These are phyloP conservation scores for Daphne laureola DNA, from an alignment of 441 rosid genomes.

Conservation along the genomic window DNA sequence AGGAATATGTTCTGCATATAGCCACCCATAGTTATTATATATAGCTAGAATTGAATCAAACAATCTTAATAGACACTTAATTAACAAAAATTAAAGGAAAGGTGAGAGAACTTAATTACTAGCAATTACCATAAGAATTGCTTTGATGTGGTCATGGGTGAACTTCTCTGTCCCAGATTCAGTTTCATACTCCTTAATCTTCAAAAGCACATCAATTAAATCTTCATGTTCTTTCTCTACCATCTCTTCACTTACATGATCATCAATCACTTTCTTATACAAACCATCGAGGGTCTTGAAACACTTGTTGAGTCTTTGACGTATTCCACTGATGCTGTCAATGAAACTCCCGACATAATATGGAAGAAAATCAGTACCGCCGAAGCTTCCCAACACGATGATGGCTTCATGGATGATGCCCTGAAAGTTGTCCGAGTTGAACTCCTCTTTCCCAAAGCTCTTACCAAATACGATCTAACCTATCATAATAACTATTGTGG, in stretches of 20 bases:
- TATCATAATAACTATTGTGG: no score
- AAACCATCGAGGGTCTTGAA: constrained; percentile 2
- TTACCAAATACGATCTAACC: not conserved
- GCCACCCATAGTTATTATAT: no score
- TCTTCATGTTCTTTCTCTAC: not conserved
- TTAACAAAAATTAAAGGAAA: no score
- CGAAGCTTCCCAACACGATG: not conserved
- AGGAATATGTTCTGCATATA: no score
- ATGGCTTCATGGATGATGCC: constrained; percentile 2
- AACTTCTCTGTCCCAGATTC: not conserved
- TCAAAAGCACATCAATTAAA: not conserved
- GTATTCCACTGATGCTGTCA: not conserved
- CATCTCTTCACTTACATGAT: not conserved
- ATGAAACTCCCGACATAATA: not conserved
- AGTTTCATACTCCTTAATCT: not conserved
- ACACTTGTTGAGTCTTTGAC: not conserved
- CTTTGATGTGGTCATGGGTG: constrained; percentile 2
- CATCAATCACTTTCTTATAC: not conserved
- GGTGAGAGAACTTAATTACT: no score
- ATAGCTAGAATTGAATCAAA: no score
- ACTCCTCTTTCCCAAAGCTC: not conserved
- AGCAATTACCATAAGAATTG: constrained; percentile 1
- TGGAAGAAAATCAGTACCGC: not conserved
- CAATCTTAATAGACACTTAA: no score
- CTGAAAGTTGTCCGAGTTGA: not conserved